These are phyloP conservation scores for Boletus barrowsii DNA, from an alignment of 768 basidiomycete genomes.

Conservation along the genomic window DNA sequence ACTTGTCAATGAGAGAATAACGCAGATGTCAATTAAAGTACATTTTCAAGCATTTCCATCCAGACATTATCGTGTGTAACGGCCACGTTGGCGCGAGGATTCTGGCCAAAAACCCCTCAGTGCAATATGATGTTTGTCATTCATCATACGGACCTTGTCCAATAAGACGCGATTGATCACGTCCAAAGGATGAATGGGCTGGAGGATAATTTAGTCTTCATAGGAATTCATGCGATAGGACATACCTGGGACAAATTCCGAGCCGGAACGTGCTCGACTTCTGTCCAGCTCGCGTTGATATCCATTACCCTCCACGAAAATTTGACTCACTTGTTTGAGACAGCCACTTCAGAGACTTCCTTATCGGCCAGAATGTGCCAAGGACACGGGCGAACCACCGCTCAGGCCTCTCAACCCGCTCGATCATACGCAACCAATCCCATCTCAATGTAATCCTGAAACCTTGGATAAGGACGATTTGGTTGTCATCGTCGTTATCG, in stretches of 20 bases:
- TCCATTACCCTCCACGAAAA: not conserved
- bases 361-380: not conserved
- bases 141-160: not conserved
- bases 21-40: not conserved
- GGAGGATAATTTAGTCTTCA: not conserved
- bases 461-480: not conserved
- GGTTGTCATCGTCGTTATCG: not conserved
- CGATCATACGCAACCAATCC: not conserved
- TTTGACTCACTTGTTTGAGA: not conserved
- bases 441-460: not conserved
- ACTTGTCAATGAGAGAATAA: not conserved
- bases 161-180: not conserved
- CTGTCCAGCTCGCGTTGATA: not conserved
- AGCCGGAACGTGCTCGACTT: not conserved
- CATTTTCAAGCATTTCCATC: not conserved
- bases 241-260: not conserved
- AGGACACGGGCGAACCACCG: not conserved
- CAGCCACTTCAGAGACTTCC: not conserved
- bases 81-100: not conserved
- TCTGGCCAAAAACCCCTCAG: not conserved
- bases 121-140: not conserved
- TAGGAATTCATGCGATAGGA: not conserved
- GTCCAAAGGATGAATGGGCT: not conserved
- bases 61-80: not conserved
- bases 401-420: not conserved